These are phyloP conservation scores for Symbiodinium natans DNA, from an alignment of 73 alveolate species.

Conservation along the genomic window DNA sequence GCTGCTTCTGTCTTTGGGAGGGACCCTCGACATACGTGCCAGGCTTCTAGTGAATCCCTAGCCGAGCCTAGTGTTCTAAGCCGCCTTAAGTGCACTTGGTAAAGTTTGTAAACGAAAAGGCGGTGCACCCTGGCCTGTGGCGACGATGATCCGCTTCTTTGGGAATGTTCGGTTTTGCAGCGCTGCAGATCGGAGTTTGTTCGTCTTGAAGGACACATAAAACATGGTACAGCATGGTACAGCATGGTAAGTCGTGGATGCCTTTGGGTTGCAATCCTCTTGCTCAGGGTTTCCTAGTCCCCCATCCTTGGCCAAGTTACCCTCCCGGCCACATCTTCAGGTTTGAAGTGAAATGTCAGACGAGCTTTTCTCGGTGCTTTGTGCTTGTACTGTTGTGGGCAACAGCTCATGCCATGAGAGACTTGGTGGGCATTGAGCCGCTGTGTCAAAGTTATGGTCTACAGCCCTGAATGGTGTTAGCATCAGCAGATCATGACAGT, in stretches of 20 bases:
- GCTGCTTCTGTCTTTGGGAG: not conserved
- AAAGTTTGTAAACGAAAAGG: not conserved
- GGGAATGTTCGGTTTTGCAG: constrained; percentile 21
- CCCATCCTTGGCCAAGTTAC: not conserved
- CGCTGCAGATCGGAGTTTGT: constrained; percentile 13
- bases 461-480: not conserved
- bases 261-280: not conserved
- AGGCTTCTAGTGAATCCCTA: no score
- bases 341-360: constrained; percentile 9
- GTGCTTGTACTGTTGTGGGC: constrained; percentile 23
- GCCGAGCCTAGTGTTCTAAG: no score
- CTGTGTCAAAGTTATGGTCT: no score
- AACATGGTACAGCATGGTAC: not conserved
- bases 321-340: not conserved
- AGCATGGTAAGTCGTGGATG: no score
- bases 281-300: not conserved
- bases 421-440: constrained; percentile 1
- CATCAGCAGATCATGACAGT: not conserved
- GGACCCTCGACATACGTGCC: not conserved
- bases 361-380: constrained; percentile 1
- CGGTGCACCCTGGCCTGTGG: constrained; percentile 24
- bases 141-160: constrained; percentile 10
- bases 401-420: constrained; percentile 17
- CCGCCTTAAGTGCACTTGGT: not conserved
- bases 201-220: constrained; percentile 10